These are phyloP conservation scores for Blastobotrys malaysiensis DNA, from an alignment of 1,139 yeast species.

Conservation along the genomic window DNA sequence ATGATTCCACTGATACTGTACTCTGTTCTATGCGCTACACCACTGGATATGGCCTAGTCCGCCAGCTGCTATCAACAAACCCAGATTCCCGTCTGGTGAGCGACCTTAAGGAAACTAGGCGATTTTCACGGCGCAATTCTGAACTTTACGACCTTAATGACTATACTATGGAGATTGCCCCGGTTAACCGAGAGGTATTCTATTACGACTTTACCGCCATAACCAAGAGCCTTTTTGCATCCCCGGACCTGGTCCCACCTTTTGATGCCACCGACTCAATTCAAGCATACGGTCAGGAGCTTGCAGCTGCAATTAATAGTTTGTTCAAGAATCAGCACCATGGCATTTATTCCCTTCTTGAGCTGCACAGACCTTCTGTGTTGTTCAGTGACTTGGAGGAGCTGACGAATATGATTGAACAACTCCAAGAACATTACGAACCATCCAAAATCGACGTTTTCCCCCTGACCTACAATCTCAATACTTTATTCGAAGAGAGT, in stretches of 20 bases:
- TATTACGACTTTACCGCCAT: slow-evolving; percentile 14
- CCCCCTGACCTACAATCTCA: slow-evolving; percentile 13
- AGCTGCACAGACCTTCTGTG: slow-evolving; percentile 10
- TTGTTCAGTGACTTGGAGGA: slow-evolving; percentile 27
- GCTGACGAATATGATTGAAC: slow-evolving; percentile 48
- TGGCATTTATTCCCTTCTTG: slow-evolving; percentile 13
- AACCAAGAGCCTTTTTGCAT: slow-evolving; percentile 12
- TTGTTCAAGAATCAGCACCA: slow-evolving; percentile 14
- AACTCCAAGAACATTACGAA: slow-evolving; percentile 39
- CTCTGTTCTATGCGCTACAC: slow-evolving; percentile 14
- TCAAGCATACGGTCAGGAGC: slow-evolving; percentile 9
- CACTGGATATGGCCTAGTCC: slow-evolving; percentile 26
- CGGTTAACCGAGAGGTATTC: slow-evolving; percentile 1
- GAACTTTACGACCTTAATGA: not conserved
- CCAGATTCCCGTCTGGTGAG: slow-evolving; percentile 8
- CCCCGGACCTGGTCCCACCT: slow-evolving; percentile 1
- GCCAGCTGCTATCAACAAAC: slow-evolving; percentile 14
- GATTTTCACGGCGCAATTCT: not conserved
- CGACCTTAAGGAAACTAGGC: slow-evolving; percentile 1
- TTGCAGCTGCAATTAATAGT: slow-evolving; percentile 13
- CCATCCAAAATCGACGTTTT: slow-evolving; percentile 27
- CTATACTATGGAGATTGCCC: not conserved
- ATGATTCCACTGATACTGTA: not conserved
- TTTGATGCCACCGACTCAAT: slow-evolving; percentile 7
- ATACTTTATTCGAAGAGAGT: slow-evolving; percentile 13